A percentile compares a stretch with the other conserved stretches of the same genome.
These are phyloP conservation scores for Platanthera zijinensis DNA, from an alignment of 106 monocot genomes.

Conservation along the genomic window DNA sequence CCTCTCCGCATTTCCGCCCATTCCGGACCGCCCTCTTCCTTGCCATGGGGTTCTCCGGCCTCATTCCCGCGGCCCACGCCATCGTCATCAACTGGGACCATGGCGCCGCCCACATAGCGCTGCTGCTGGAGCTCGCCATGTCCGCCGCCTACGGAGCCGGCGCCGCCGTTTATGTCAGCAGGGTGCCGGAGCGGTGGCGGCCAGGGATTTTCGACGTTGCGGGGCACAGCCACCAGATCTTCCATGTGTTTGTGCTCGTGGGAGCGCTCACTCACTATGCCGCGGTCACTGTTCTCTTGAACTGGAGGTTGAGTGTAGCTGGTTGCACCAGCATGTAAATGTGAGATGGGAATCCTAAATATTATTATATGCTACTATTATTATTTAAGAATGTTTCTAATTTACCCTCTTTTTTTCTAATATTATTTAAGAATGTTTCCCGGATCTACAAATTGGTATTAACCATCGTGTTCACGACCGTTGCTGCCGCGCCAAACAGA, in stretches of 20 bases:
- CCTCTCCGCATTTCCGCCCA: constrained; percentile 56
- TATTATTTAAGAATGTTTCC: no score
- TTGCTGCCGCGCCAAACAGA: no score
- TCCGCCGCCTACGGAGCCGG: constrained; percentile 54
- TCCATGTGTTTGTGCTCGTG: constrained; percentile 73
- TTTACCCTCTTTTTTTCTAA: no score
- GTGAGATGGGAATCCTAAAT: background rate
- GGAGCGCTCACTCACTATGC: constrained; percentile 74
- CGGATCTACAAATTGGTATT: no score
- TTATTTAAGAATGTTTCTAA: no score
- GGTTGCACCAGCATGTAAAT: background rate
- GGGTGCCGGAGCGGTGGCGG: constrained; percentile 80
- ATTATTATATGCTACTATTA: no score
- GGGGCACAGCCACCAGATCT: constrained; percentile 94
- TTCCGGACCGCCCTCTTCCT: constrained; percentile 70
- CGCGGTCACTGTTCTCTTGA: constrained; percentile 42
- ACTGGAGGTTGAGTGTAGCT: constrained; percentile 40
- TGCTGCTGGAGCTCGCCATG: constrained; percentile 64
- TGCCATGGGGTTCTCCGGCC: constrained; percentile 79
- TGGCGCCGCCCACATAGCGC: constrained; percentile 36
- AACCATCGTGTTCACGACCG: no score
- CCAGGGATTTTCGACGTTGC: constrained; percentile 75
- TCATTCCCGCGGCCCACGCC: constrained; percentile 69
- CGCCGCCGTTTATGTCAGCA: constrained; percentile 49
- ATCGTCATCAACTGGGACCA: constrained; percentile 54